Conservation (phyloP, 495 filamentous ascomycete genomes). For the Hyaloscypha hepaticicola region DNA sequence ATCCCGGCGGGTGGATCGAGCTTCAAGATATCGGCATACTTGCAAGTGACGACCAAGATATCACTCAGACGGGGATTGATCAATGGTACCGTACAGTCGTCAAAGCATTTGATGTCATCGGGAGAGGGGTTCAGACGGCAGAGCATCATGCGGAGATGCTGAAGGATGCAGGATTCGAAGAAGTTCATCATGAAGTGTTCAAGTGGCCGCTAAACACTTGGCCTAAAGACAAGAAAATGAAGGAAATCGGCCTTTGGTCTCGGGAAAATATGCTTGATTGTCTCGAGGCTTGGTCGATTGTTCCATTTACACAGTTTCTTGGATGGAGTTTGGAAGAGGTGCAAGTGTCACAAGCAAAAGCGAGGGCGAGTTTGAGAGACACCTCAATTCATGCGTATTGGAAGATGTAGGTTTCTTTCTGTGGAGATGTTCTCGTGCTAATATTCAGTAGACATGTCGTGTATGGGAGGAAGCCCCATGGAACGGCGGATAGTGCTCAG, state of each 20-base stretch:
- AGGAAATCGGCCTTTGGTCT: constrained; percentile 46
- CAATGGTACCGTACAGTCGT: constrained; percentile 28
- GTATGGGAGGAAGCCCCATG: neutral
- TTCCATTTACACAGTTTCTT: constrained; percentile 26
- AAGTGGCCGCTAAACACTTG: constrained; percentile 52
- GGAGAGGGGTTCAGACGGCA: constrained; percentile 13
- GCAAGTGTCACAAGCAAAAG: constrained; percentile 3
- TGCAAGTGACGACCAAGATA: constrained; percentile 30
- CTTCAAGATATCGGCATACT: constrained; percentile 41
- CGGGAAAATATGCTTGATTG: constrained; percentile 41
- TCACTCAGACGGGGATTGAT: constrained; percentile 28
- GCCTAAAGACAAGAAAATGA: constrained; percentile 45
- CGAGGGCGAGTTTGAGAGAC: constrained; percentile 6
- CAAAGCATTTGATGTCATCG: neutral
- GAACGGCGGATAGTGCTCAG: too few relatives aligned
- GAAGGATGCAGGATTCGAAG: constrained; percentile 55
- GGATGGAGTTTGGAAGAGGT: constrained; percentile 4
- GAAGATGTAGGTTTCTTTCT: constrained; percentile 4
- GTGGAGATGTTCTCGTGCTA: neutral
- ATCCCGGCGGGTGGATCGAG: constrained; percentile 50
- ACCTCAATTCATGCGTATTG: constrained; percentile 5
- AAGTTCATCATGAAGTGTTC: constrained; percentile 49
- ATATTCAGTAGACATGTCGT: neutral
- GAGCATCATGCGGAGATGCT: constrained; percentile 32
- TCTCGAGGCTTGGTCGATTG: constrained; percentile 43